Conservation (phyloP, 2,329 filamentous ascomycete species). For the Claviceps sorghi region DNA sequence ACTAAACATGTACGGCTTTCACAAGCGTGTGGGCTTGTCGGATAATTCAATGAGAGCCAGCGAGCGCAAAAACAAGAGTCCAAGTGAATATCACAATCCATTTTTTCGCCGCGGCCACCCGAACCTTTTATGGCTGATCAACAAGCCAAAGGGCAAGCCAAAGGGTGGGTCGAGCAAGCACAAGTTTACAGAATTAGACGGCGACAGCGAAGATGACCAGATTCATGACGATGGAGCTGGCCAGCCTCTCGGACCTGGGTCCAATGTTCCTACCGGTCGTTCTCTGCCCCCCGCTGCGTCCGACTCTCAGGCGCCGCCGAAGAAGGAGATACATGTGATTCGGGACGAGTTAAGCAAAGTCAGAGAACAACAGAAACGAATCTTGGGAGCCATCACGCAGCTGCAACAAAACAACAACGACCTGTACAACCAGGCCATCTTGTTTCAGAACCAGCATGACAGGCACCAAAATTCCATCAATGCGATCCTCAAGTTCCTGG, state of each 20-base stretch:
- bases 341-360: slow-evolving; percentile 69
- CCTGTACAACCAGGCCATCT: slow-evolving; percentile 72
- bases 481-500: slow-evolving; percentile 92
- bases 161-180: slow-evolving; percentile 49
- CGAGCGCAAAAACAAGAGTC: slow-evolving; percentile 92
- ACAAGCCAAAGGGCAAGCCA: slow-evolving; percentile 66
- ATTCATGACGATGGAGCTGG: slow-evolving; percentile 41
- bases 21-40: slow-evolving; percentile 84
- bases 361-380: slow-evolving; percentile 73
- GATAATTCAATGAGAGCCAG: slow-evolving; percentile 97
- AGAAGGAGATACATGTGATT: slow-evolving; percentile 64
- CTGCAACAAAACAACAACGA: slow-evolving; percentile 77
- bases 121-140: slow-evolving; percentile 88
- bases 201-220: slow-evolving; percentile 49
- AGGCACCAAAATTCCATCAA: slow-evolving; percentile 98
- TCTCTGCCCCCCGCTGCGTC: slow-evolving; percentile 26
- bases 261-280: slow-evolving; percentile 11
- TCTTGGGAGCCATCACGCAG: slow-evolving; percentile 66
- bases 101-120: slow-evolving; percentile 90
- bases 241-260: slow-evolving; percentile 9
- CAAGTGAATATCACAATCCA: slow-evolving; percentile 94
- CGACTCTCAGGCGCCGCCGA: slow-evolving; percentile 36
- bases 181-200: slow-evolving; percentile 2
- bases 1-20: slow-evolving; percentile 95
- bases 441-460: slow-evolving; percentile 83